Evolutionary conservation across 306 rosid species (phyloP).

Genomic region (Vicia villosa): DNA sequence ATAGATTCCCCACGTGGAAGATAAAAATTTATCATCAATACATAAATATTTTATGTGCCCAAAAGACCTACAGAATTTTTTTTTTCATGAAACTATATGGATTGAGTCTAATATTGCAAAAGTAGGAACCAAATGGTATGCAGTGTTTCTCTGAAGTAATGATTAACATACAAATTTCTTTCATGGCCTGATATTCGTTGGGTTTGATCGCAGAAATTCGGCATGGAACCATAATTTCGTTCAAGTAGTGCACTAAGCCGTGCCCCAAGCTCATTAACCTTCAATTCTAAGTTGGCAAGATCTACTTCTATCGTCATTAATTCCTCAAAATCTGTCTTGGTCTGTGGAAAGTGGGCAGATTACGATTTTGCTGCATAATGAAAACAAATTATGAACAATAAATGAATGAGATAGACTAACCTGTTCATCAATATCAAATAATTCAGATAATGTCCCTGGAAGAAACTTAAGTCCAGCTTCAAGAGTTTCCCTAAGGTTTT

Average conservation of each 20-base stretch:
- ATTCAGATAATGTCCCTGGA: slow-evolving; percentile 45
- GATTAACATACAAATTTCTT: slow-evolving; percentile 54
- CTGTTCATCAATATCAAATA: slow-evolving; percentile 56
- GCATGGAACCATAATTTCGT: slow-evolving; percentile 32
- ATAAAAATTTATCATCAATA: slow-evolving; percentile 23
- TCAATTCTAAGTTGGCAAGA: slow-evolving; percentile 56
- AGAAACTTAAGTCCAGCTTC: slow-evolving; percentile 41
- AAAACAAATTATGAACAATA: slow-evolving; percentile 21
- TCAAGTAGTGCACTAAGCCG: slow-evolving; percentile 63
- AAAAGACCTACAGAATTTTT: slow-evolving; percentile 10
- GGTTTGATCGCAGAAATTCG: slow-evolving; percentile 30
- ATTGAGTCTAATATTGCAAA: not conserved
- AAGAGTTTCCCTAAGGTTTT: slow-evolving; percentile 58
- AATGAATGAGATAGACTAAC: slow-evolving; percentile 41
- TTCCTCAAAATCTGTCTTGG: slow-evolving; percentile 67
- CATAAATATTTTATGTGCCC: not conserved
- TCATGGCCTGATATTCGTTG: slow-evolving; percentile 40
- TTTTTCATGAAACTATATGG: not conserved
- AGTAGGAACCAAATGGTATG: slow-evolving; percentile 25
- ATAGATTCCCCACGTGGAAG: slow-evolving; percentile 11
- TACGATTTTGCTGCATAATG: slow-evolving; percentile 29
- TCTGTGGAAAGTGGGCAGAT: slow-evolving; percentile 52
- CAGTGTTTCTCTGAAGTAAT: slow-evolving; percentile 9
- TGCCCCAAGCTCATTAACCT: slow-evolving; percentile 53
- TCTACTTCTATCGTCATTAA: slow-evolving; percentile 59